Base-by-base conservation (phyloP, 2,329 filamentous ascomycete genomes). In the Trichoderma koningiopsis region DNA sequence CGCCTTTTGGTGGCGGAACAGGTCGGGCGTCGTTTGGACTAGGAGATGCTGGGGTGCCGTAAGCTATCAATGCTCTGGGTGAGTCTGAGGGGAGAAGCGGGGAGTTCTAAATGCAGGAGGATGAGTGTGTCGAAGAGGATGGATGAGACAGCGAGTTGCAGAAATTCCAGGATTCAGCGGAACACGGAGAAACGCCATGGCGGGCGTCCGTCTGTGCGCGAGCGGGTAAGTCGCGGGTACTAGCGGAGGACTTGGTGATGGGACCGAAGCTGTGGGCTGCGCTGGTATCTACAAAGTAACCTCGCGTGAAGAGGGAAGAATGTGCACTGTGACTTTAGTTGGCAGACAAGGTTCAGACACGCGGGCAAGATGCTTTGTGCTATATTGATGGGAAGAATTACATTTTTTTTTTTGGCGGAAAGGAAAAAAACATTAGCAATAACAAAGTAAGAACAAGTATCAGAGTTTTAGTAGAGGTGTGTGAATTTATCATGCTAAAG, bases 121-220 rank as follows among this genome's bases (percentile, higher is more conserved):
- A 40, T 57, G 53, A 29, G 22, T 43, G 62, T 56, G 35, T 49
- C 16, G 37, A 67, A 67, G 40, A 49, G 13, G 24, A 52, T 37
- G 31, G 61, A 67, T 59, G 40, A 35, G 29, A 40, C 29, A 29
- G n/a, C 29, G 57, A n/a, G 53, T 47, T 43, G 37, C n/a, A 24
- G 35, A 24, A 22, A n/a, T 22, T 43, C 57, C 3, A 59, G 35
- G 57, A 47, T 35, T 31, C 29, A 64, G 63, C 63, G 53, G 53
- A 67, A 37, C 56, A 35, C 53, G 64, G 55, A 59, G 37, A 67
- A 59, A 67, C 27, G 49, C 33, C 35, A 59, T 35, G 57, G 57
- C 56, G 53, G 16, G 33, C 33, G 55, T 57, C 31, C 59, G 59
- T 62, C 59, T 35, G 59, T 62, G 59, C 59, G 59, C 13, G 22